Percentiles rank a stretch among this genome's conserved stretches.
phyloP scores from a whole-genome alignment of 768 basidiomycete species.

The Rhizopogon vesiculosus region DNA sequence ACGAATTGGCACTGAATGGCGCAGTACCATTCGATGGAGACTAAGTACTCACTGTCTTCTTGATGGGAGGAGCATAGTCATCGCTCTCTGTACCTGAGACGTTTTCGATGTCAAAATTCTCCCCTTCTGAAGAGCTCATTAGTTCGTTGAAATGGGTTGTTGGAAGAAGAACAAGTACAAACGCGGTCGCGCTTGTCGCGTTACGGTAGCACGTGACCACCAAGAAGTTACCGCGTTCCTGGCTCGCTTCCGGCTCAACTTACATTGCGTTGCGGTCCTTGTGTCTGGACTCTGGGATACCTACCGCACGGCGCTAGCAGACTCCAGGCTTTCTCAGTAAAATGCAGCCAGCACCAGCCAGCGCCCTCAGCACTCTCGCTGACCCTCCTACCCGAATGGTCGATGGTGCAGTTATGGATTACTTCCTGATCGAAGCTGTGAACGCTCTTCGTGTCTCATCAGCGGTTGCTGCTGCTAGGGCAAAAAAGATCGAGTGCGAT shows the following conservation, averaged over 20 bases:
- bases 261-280: too few species aligned
- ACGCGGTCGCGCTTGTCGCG: too few species aligned
- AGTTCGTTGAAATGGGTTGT: slow-evolving; percentile 11
- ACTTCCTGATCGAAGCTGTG: slow-evolving; percentile 81
- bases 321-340: slow-evolving; percentile 20
- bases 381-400: slow-evolving; percentile 60
- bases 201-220: too few species aligned
- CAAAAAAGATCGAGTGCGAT: slow-evolving; percentile 67
- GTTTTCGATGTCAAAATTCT: slow-evolving; percentile 60
- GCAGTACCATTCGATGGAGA: slow-evolving; percentile 2
- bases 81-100: slow-evolving; percentile 63
- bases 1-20: slow-evolving; percentile 10
- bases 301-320: not conserved
- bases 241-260: not conserved
- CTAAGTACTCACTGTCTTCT: slow-evolving; percentile 37
- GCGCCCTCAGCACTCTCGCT: slow-evolving; percentile 48
- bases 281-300: not conserved
- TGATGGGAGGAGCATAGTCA: slow-evolving; percentile 55
- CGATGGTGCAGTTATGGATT: slow-evolving; percentile 73
- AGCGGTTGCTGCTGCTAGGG: slow-evolving; percentile 60
- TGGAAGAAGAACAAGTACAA: not conserved
- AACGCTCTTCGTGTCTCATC: slow-evolving; percentile 72
- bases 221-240: too few species aligned
- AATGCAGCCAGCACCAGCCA: slow-evolving; percentile 13
- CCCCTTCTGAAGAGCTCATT: slow-evolving; percentile 75